Base-by-base conservation (phyloP, 805 yeast species). In the Ogataea chonburiensis region DNA sequence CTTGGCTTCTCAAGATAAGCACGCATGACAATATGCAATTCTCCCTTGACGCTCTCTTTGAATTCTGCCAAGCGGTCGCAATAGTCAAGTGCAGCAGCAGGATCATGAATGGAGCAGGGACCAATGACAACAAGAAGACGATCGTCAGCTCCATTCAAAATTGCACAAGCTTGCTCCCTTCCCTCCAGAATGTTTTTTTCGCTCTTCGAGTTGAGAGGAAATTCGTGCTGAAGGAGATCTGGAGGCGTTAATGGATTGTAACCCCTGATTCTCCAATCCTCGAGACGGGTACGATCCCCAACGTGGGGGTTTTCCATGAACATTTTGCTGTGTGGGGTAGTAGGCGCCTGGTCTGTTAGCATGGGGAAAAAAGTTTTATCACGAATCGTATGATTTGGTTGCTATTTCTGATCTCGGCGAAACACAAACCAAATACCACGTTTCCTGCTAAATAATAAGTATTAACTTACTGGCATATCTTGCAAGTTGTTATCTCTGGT, bases 1-100 rank as follows among this genome's bases (percentile, higher is more conserved):
- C 98, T 80, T 53, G 98, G 98, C 67, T 91, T 91, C 64, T 91
- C 98, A 56, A 93, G 73, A 70, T 93, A 93, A 3, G 98, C 98
- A 68, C 98, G 81, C 98, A 93, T 93, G 45, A 93, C 81, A 41
- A 93, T 81, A 39, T 80, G 76, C 42, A 93, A 71, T 50, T 91
- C 96, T 31, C 75, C 79, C 47, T 81, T 71, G 46, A 84, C 69
- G 56, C 78, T 71, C 38, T 77, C 77, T 27, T 83, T 66, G 23
- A 81, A 58, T 37, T 68, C 69, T 28, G 75, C 64, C 40, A 91
- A 73, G 53, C 79, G 69, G 22, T 71, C 67, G 53, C 91, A 86
- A 68, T 91, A 93, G 47, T 89, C 98, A 46, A 85, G 60, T 5
- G 98, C 98, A 21, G 96, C 95, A 29, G 66, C 73, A 21, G 96